Conservation (phyloP, 495 filamentous ascomycete genomes). For the Mytilinidion resinicola region DNA sequence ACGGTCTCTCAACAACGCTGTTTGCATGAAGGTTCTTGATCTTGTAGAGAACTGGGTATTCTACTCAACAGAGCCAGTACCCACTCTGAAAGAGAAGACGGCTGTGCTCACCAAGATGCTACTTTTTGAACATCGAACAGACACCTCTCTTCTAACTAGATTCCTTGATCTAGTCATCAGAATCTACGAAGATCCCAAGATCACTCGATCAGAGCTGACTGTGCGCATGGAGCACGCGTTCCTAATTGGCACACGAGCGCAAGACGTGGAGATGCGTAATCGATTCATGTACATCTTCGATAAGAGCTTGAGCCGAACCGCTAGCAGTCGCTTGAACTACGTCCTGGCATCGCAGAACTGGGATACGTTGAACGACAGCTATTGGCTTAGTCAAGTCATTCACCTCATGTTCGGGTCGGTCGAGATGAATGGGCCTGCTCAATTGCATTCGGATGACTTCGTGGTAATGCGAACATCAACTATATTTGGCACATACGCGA, state of each 20-base stretch:
- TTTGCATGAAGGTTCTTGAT: constrained; percentile 85
- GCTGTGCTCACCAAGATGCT: constrained; percentile 97
- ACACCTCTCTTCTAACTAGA: constrained; percentile 76
- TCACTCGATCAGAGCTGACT: constrained; percentile 89
- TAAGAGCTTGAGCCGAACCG: constrained; percentile 77
- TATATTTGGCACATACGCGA: constrained; percentile 60
- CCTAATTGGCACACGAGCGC: constrained; percentile 86
- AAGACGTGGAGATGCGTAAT: constrained; percentile 95
- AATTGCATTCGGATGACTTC: constrained; percentile 79
- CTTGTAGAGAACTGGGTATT: constrained; percentile 98
- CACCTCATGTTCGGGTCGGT: constrained; percentile 86
- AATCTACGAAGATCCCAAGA: constrained; percentile 94
- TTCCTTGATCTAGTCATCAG: constrained; percentile 94
- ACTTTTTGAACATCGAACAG: constrained; percentile 76
- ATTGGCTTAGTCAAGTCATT: constrained; percentile 91
- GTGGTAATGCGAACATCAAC: constrained; percentile 62
- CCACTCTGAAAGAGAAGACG: constrained; percentile 95
- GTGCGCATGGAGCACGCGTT: constrained; percentile 97
- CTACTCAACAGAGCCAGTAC: constrained; percentile 84
- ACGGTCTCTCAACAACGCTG: constrained; percentile 72
- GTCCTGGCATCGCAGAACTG: constrained; percentile 92
- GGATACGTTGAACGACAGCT: constrained; percentile 89
- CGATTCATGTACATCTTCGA: constrained; percentile 94
- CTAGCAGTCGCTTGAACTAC: constrained; percentile 78
- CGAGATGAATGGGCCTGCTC: constrained; percentile 69